A percentile compares a stretch with the other conserved stretches of the same genome.
Evolutionary conservation across 257 asterid species (phyloP).

Genomic region (Salvia rosmarinus): DNA sequence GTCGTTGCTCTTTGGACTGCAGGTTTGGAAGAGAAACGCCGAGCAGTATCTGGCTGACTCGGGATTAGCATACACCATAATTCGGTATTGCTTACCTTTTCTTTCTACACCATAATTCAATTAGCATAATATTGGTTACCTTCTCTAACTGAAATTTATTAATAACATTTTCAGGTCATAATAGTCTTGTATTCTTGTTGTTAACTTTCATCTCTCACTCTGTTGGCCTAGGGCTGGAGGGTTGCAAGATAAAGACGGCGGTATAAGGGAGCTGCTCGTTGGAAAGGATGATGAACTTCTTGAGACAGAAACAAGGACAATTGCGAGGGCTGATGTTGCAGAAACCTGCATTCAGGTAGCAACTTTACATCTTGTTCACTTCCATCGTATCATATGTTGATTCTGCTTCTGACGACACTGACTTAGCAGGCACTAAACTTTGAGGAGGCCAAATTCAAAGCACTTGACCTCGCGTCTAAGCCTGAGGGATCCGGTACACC

Average conservation of each 20-base stretch:
- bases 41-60: slow-evolving; percentile 91
- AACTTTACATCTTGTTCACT: background rate
- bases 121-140: too few relatives aligned
- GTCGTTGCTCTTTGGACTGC: slow-evolving; percentile 23
- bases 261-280: slow-evolving; percentile 75
- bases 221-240: slow-evolving; percentile 80
- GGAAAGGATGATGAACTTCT: slow-evolving; percentile 96
- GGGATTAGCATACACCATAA: slow-evolving; percentile 91
- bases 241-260: slow-evolving; percentile 94
- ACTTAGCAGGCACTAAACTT: slow-evolving; percentile 66
- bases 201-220: slow-evolving; percentile 4
- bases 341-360: slow-evolving; percentile 92
- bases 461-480: slow-evolving; percentile 88
- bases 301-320: slow-evolving; percentile 78
- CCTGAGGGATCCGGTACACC: slow-evolving; percentile 89
- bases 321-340: slow-evolving; percentile 90
- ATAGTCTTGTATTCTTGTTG: background rate
- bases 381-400: background rate
- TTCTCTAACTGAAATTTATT: too few relatives aligned
- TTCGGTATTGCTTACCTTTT: slow-evolving; percentile 54
- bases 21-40: slow-evolving; percentile 96
- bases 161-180: background rate
- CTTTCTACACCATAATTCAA: background rate
- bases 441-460: slow-evolving; percentile 86
- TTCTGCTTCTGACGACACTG: slow-evolving; percentile 17